Base-by-base conservation (phyloP, 1,284 basidiomycete species). In the Pisolithus thermaeus region DNA sequence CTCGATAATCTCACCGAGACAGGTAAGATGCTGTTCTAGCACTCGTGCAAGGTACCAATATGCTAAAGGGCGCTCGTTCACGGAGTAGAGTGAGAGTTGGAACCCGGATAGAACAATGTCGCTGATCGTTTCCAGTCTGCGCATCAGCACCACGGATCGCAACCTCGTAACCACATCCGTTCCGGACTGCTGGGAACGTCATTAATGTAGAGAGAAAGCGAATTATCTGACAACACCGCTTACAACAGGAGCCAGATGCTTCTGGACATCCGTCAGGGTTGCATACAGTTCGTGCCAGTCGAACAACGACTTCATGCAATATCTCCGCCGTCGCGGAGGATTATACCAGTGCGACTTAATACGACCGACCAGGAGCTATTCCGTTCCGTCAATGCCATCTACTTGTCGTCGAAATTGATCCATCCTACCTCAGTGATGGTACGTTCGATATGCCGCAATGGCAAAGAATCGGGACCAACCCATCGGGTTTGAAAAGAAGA, bases 81-180 rank as follows among this genome's bases (percentile, higher is more conserved):
- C 64, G 7, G 78, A 73, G 59, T 92, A 90, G 7, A 93, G 67
- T 42, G 87, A 83, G 25, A 91, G 70, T 61, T 91, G 87, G 56
- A 90, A 87, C 1, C 88, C 90, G 0, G 85, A 81, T 46, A 87
- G 70, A 8, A 90, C 68, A 18, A 92, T 73, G 56, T 92, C 87
- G 37, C 80, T 74, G 9, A 88, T 74, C 22, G 78, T 70, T 4
- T 76, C 70, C 23, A 90, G 65, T 46, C 87, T 77, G 72, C 83
- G 80, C 14, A 80, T 57, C 16, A 83, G 68, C 3, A 80, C 73
- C 0, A 74, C 72, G 3, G 51, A 53, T n/a, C 59, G 57, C 8
- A 66, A 80, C 54, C 27, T 74, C 65, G 22, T 58, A 2, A 82
- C 47, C 3, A 79, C 61, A 37, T 71, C 63, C 56, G 58, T 32